Percentiles rank a stretch among this genome's conserved stretches.
These are phyloP conservation scores for Coemansia sp. DNA, from an alignment of 192 early-diverging fungal species.

Conservation along the genomic window DNA sequence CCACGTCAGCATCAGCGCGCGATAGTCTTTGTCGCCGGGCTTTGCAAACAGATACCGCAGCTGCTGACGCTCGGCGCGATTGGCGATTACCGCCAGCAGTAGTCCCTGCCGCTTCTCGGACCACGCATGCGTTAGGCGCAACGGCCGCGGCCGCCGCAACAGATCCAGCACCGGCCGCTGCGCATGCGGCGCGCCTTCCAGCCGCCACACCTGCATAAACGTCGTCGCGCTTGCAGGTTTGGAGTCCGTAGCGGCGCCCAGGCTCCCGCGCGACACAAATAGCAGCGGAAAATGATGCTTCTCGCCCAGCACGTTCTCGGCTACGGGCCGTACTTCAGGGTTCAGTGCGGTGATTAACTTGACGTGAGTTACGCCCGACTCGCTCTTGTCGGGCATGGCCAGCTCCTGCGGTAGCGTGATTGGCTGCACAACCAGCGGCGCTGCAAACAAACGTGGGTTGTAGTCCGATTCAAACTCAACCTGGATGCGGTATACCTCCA, in stretches of 20 bases:
- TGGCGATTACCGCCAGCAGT: slow-evolving; percentile 41
- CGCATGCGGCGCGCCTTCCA: slow-evolving; percentile 44
- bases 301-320: slow-evolving; percentile 45
- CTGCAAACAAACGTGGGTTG: slow-evolving; percentile 48
- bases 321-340: slow-evolving; percentile 40
- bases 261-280: slow-evolving; percentile 32
- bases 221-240: slow-evolving; percentile 17
- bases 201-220: slow-evolving; percentile 39
- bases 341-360: slow-evolving; percentile 50
- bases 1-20: slow-evolving; percentile 50
- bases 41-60: slow-evolving; percentile 49
- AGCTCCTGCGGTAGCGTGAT: slow-evolving; percentile 15
- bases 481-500: slow-evolving; percentile 47
- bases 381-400: not conserved
- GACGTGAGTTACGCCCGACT: slow-evolving; percentile 34
- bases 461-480: slow-evolving; percentile 53
- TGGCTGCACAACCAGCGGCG: slow-evolving; percentile 44
- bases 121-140: slow-evolving; percentile 41
- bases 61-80: slow-evolving; percentile 53
- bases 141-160: slow-evolving; percentile 33
- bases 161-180: slow-evolving; percentile 36
- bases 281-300: slow-evolving; percentile 45
- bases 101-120: slow-evolving; percentile 32
- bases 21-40: slow-evolving; percentile 47
- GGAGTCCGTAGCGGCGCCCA: not conserved